Base-by-base conservation (phyloP, 148 eudicot genomes). In the Camellia lanceoleosa region DNA sequence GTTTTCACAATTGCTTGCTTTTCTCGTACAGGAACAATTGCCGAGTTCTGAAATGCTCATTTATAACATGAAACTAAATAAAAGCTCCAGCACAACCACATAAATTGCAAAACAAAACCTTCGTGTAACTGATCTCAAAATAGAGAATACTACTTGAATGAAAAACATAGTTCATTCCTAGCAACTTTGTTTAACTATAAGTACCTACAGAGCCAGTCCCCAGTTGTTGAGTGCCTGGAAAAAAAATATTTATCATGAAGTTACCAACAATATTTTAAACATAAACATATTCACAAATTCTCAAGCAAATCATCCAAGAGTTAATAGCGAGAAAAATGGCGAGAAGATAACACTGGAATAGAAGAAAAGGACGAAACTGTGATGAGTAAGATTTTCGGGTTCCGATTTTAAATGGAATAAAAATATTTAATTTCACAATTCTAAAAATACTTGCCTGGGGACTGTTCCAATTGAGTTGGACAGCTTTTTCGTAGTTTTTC, bases 201-300 rank as follows among this genome's bases (percentile, higher is more conserved):
- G 76, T 87, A 93, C 99, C 97, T 96, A 98, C 81, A 96, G 86
- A 72, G 98, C 98, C 82, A 95, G 96, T 72, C 98, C 98, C 98
- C 97, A 95, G 84, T 96, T 96, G 87, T 96, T 96, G 61, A 96
- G 97, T 55, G 98, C 99, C 98, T 96, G 92, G 63, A 85, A 88
- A 44, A 73, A 30, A 30, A 30, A 1, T 30, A 70, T 74, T 84
- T 73, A 80, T 68, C 60, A 56, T 67, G 18, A 16, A 79, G 41
- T 60, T 44, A 76, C 44, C 56, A 56, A 47, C 51, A 59, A 12
- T 75, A 43, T 54, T 23, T 66, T 19, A 52, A 52, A 49, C 42
- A 43, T 19, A 60, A 60, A 19, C 41, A 30, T 30, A 30, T 30
- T 30, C 38, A 49, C 52, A 49, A 49, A 49, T 49, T 56, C 2